These are phyloP conservation scores for Cafeteria roenbergensis DNA, from an alignment of 108 stramenopile genomes.

Conservation along the genomic window DNA sequence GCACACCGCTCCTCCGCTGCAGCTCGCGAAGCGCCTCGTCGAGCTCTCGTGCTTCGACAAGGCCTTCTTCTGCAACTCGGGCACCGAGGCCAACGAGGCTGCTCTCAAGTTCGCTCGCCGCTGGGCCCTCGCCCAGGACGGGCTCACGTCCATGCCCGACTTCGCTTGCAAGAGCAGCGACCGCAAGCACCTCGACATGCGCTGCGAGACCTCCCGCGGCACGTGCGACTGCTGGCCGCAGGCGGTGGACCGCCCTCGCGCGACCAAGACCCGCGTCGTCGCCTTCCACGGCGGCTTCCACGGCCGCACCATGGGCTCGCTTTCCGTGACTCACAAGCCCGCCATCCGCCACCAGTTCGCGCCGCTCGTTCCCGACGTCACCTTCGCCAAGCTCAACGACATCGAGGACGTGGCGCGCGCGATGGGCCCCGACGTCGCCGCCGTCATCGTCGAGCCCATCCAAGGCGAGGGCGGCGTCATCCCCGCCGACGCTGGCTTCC, in stretches of 20 bases:
- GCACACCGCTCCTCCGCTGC: slow-evolving; percentile 69
- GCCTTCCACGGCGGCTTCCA: slow-evolving; percentile 80
- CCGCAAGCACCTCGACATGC: too few relatives aligned
- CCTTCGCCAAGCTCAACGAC: slow-evolving; percentile 75
- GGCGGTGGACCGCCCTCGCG: too few relatives aligned
- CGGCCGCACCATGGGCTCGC: slow-evolving; percentile 78
- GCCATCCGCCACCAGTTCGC: slow-evolving; percentile 48
- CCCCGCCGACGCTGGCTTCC: slow-evolving; percentile 64
- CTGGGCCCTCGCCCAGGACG: slow-evolving; percentile 48
- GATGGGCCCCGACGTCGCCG: slow-evolving; percentile 68
- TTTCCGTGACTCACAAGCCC: slow-evolving; percentile 85
- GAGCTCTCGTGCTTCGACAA: slow-evolving; percentile 56
- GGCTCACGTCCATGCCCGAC: not conserved
- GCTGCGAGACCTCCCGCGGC: not conserved
- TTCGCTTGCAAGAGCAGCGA: not conserved
- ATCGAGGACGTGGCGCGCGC: slow-evolving; percentile 52
- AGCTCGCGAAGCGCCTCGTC: slow-evolving; percentile 77
- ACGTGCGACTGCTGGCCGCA: not conserved
- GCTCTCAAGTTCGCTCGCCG: slow-evolving; percentile 83
- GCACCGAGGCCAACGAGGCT: slow-evolving; percentile 90
- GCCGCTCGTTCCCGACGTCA: slow-evolving; percentile 44
- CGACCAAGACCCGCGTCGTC: slow-evolving; percentile 31
- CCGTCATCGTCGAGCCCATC: slow-evolving; percentile 82
- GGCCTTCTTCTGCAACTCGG: slow-evolving; percentile 94
- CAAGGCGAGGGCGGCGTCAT: slow-evolving; percentile 93